Conservation (phyloP, 2,329 filamentous ascomycete species). For the Trichophyton simii region DNA sequence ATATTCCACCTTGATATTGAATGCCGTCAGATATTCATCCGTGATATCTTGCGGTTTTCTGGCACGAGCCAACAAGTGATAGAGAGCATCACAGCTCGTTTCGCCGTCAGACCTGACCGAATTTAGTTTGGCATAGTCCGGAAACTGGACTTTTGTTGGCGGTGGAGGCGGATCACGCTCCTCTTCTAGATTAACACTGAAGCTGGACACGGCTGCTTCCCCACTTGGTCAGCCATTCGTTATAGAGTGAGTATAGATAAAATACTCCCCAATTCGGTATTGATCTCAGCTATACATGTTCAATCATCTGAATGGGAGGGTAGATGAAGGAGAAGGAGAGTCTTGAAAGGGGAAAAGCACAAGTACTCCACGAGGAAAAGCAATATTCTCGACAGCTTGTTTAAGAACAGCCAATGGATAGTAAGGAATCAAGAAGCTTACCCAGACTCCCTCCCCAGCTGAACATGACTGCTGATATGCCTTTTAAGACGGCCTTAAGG, state of each 20-base stretch:
- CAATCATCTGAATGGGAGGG: not conserved
- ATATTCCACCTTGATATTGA: slow-evolving; percentile 30
- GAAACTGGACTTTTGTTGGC: slow-evolving; percentile 42
- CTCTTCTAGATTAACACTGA: slow-evolving; percentile 25
- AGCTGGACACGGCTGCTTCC: slow-evolving; percentile 18
- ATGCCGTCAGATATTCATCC: slow-evolving; percentile 25
- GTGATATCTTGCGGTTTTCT: slow-evolving; percentile 31
- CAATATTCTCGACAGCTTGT: not conserved
- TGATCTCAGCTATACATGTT: not conserved
- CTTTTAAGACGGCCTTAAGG: not conserved
- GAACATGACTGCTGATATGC: slow-evolving; percentile 11
- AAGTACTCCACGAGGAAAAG: not conserved
- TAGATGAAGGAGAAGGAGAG: not conserved
- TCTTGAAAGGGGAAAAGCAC: not conserved
- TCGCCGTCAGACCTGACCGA: not conserved
- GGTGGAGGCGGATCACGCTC: slow-evolving; percentile 38
- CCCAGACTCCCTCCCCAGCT: slow-evolving; percentile 13
- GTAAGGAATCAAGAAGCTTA: slow-evolving; percentile 7
- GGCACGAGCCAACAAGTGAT: slow-evolving; percentile 34
- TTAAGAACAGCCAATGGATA: not conserved
- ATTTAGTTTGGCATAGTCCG: slow-evolving; percentile 23
- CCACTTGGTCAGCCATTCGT: not conserved
- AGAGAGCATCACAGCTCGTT: slow-evolving; percentile 27
- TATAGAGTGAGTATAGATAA: not conserved
- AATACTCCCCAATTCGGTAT: not conserved